Base-by-base conservation (phyloP, 306 rosid species). In the Sicyos baderoa region DNA sequence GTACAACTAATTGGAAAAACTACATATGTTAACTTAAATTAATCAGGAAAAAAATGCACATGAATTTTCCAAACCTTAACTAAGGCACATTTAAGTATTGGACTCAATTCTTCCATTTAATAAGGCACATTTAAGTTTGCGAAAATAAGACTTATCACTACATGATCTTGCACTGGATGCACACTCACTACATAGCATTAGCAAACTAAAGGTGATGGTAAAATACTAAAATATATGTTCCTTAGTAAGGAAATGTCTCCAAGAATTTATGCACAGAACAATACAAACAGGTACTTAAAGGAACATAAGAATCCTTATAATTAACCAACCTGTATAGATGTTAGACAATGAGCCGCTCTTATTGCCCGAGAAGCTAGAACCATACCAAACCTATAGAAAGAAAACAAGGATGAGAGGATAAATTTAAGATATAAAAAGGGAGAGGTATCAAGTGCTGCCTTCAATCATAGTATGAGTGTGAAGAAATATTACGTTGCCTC, bases 321-420 rank as follows among this genome's bases (percentile, higher is more conserved):
- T 74, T 16, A 76, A 80, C 83, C 65, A 74, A 94, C 97, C 91
- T 94, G 97, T 54, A 94, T 90, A 76, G 99, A 94, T 44, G 99
- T 94, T 76, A 94, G 78, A 80, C 99, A 94, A 76, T 94, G 99
- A 56, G 99, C 99, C 47, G 99, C 97, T 79, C 96, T 82, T 72
- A 94, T 87, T 76, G 99, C 97, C 59, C 92, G 82, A 10, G 99
- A 90, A 17, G 90, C 89, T 63, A 94, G 97, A 79, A 90, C 92
- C 19, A 10, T 17, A 4, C 99, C 99, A 77, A 90, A 94, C 72
- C 99, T 94, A 54, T 6, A 72, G 47, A 63, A 72, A 76, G 48
- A 76, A 47, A 75, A 82, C 64, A 44, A 76, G 50, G 11, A 54
- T 70, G 51, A 76, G 53, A 27, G 59, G 58, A 70, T 47, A 63